Base-by-base conservation (phyloP, 1,284 basidiomycete species). In the Malassezia brasiliensis region DNA sequence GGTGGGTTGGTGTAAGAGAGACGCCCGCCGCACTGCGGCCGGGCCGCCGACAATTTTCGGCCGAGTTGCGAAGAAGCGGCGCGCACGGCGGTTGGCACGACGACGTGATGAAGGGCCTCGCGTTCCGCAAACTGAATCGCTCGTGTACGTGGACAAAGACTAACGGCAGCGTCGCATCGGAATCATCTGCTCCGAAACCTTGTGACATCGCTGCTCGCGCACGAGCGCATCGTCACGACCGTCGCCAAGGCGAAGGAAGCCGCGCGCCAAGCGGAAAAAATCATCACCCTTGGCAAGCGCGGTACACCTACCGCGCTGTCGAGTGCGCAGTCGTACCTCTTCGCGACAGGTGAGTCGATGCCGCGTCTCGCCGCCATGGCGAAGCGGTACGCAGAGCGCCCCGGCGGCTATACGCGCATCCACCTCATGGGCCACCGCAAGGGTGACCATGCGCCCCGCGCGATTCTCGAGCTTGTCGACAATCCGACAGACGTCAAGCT, bases 141-240 rank as follows among this genome's bases (percentile, higher is more conserved):
- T 67, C 68, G 14, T 64, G 62, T 22, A 63, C 62, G 49, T 66
- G 60, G 30, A 53, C 61, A 20, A 36, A 44, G 14, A n/a, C 47
- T 38, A 38, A 32, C 20, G 3, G 19, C 28, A 52, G 53, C 55
- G 1, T 58, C 54, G 36, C 54, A 61, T 38, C 12, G 57, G 17
- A 55, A 55, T 15, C 57, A 55, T 20, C 19, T 59, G 25, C 53
- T 59, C 3, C 40, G 67, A 64, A 96, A 96, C 76, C 78, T 98
- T 52, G 93, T 99, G 65, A 88, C 90, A 17, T 91, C 90, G 14
- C 81, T 98, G 45, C 82, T 99, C 59, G 83, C 96, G 74, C 90
- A 98, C 77, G 90, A 96, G 74, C 86, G 89, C 71, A 93, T 99
- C 75, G 86, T 87, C 75, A 98, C 94, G 5, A 99, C 94, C 0